These are phyloP conservation scores for Prunus fruticosa DNA, from an alignment of 306 rosid genomes.

Conservation along the genomic window DNA sequence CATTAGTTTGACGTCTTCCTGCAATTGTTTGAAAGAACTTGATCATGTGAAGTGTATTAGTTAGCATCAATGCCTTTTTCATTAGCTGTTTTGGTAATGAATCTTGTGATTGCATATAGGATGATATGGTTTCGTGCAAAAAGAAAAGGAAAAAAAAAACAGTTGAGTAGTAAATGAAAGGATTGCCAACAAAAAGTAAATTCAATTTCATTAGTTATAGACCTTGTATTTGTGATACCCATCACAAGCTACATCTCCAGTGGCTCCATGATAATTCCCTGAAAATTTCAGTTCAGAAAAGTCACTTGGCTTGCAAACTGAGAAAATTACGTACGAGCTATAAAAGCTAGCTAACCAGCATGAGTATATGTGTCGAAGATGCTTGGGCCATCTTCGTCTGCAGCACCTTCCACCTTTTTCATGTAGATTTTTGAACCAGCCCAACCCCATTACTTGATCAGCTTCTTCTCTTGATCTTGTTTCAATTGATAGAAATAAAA, in stretches of 20 bases:
- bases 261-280: constrained; percentile 42
- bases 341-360: constrained; percentile 27
- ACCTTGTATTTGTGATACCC: constrained; percentile 76
- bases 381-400: constrained; percentile 65
- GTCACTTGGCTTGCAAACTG: not conserved
- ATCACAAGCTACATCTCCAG: constrained; percentile 64
- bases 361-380: constrained; percentile 62
- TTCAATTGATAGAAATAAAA: not conserved
- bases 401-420: constrained; percentile 72
- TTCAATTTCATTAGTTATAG: not conserved
- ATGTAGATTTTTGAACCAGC: not conserved
- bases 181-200: no score
- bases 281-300: not conserved
- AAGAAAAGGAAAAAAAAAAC: no score
- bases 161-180: no score
- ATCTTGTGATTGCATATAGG: no score
- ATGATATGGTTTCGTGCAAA: no score
- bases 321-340: not conserved
- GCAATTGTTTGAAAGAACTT: constrained; percentile 15
- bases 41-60: not conserved
- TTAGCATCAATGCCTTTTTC: not conserved
- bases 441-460: no score
- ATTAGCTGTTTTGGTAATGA: no score
- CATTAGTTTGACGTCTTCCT: constrained; percentile 86
- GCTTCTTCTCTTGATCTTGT: no score